Evolutionary conservation across 805 yeast species (phyloP).

Genomic region (Metschnikowia cerradonensis): DNA sequence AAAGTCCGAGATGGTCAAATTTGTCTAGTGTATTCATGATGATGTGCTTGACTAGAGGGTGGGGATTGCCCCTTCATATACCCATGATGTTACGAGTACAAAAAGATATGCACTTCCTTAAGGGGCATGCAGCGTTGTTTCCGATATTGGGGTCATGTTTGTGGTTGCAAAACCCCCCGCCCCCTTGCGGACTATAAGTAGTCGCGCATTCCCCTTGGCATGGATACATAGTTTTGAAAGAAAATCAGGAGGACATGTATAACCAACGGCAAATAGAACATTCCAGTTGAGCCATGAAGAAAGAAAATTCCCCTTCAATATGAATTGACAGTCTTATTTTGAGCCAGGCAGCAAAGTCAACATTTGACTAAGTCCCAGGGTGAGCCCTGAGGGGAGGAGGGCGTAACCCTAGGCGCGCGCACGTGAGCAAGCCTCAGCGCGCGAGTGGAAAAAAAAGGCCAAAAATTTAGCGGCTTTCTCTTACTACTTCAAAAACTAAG

Average conservation of each 20-base stretch:
- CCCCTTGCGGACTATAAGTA: not conserved
- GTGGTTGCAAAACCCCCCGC: not conserved
- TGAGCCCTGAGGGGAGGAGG: not conserved
- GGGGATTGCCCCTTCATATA: not conserved
- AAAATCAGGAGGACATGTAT: not conserved
- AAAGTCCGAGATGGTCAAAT: not conserved
- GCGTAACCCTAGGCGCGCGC: constrained; percentile 11
- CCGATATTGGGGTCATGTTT: not conserved
- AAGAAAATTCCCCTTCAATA: no score
- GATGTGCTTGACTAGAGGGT: no score
- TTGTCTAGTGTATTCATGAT: not conserved
- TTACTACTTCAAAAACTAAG: constrained; percentile 31
- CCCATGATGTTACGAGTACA: not conserved
- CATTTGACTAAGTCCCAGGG: not conserved
- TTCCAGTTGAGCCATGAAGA: not conserved
- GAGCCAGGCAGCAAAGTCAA: not conserved
- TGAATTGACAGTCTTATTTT: not conserved
- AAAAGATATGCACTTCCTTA: not conserved
- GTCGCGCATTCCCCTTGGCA: not conserved
- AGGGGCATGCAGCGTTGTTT: not conserved
- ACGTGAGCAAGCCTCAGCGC: constrained; percentile 12
- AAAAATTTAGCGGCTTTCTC: constrained; percentile 4
- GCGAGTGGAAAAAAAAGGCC: constrained; percentile 11
- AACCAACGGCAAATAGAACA: not conserved
- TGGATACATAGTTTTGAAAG: no score